Percentiles rank a stretch among this genome's conserved stretches.
Conservation (phyloP, 163 green algal genomes). For the Prototheca stagnorum region DNA sequence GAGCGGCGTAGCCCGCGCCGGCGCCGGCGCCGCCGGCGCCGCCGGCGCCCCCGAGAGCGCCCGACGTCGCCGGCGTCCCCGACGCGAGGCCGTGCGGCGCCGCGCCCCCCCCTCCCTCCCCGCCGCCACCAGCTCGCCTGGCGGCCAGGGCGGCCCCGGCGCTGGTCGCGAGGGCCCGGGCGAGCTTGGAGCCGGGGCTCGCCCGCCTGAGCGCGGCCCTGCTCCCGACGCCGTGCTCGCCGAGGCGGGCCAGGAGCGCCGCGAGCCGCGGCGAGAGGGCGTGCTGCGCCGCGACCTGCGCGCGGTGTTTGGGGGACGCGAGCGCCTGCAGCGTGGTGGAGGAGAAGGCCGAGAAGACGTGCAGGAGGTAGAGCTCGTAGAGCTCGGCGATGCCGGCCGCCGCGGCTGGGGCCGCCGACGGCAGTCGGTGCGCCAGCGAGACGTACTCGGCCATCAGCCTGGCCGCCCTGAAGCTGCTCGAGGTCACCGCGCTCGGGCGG, state of each 20-base stretch:
- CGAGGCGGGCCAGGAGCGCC: slow-evolving; percentile 32
- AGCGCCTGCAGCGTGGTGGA: too few relatives aligned
- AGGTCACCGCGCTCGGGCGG: slow-evolving; percentile 23
- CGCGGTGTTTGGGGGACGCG: too few relatives aligned
- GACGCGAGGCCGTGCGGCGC: too few relatives aligned
- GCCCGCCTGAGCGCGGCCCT: slow-evolving; percentile 5
- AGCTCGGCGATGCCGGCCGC: slow-evolving; percentile 38
- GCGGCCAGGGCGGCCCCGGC: too few relatives aligned
- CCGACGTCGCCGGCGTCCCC: too few relatives aligned
- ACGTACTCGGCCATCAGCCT: slow-evolving; percentile 46
- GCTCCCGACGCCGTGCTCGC: slow-evolving; percentile 5
- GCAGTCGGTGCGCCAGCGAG: slow-evolving; percentile 27
- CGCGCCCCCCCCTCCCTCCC: too few relatives aligned
- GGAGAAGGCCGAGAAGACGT: slow-evolving; percentile 45
- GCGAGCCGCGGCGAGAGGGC: slow-evolving; percentile 13
- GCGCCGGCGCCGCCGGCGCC: too few relatives aligned
- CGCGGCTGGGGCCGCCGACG: slow-evolving; percentile 15
- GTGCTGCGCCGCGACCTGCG: not conserved
- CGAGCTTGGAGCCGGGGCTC: too few relatives aligned
- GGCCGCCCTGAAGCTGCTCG: slow-evolving; percentile 30
- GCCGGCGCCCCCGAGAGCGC: too few relatives aligned
- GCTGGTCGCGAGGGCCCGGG: too few relatives aligned
- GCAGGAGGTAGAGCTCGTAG: slow-evolving; percentile 61
- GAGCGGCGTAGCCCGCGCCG: too few relatives aligned
- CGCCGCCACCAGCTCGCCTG: too few relatives aligned